Percentiles rank a stretch among this genome's conserved stretches.
phyloP scores from a whole-genome alignment of 176 grass and related monocot species.

The Carex cristatella region DNA sequence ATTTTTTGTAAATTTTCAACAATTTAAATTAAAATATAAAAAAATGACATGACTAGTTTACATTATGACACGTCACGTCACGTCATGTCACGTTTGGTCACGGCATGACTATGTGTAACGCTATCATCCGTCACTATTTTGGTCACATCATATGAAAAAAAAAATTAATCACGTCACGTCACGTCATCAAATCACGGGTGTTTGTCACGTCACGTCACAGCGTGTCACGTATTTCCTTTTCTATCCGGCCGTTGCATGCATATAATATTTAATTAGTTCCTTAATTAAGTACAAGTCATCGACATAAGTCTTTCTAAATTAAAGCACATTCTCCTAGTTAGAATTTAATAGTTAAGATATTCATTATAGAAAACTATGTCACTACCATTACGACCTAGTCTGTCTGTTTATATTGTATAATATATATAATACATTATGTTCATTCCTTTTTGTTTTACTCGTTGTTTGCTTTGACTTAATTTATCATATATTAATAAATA shows the following conservation, averaged over 20 bases:
- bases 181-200: too few species aligned
- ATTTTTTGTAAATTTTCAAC: too few species aligned
- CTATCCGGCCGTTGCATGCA: background rate
- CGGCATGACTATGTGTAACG: too few species aligned
- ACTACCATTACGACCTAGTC: background rate
- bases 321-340: background rate
- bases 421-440: background rate
- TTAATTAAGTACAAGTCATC: background rate
- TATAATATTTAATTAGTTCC: background rate
- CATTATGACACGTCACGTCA: too few species aligned
- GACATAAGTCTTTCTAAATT: background rate
- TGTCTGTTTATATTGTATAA: background rate
- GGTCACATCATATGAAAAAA: too few species aligned
- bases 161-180: too few species aligned
- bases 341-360: background rate
- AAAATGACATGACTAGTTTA: too few species aligned
- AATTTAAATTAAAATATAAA: too few species aligned
- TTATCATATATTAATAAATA: background rate
- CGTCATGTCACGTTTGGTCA: too few species aligned
- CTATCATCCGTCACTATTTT: too few species aligned
- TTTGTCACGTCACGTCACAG: too few species aligned
- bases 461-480: slow-evolving; percentile 1
- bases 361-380: background rate
- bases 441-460: background rate
- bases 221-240: too few species aligned